phyloP scores from a whole-genome alignment of 2,329 filamentous ascomycete species.

The Cladosporium oxysporum region DNA sequence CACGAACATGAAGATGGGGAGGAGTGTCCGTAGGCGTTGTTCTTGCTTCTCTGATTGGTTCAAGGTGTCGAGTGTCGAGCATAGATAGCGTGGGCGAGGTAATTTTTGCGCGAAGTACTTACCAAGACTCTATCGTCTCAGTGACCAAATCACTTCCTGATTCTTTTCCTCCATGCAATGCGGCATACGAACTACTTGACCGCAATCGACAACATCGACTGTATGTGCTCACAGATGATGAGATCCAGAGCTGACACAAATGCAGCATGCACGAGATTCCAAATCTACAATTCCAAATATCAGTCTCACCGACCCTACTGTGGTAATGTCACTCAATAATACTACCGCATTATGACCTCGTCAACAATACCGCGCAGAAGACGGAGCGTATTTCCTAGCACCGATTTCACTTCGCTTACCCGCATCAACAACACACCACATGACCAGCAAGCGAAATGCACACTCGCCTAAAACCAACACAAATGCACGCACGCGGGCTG shows the following conservation, averaged over 20 bases:
- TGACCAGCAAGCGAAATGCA: constrained; percentile 13
- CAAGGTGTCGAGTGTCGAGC: neutral
- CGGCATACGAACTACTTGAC: neutral
- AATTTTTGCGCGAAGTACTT: neutral
- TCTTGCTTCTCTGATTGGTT: neutral
- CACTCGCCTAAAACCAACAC: constrained; percentile 9
- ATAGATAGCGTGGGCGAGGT: neutral
- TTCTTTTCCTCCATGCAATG: neutral
- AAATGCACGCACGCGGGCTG: neutral
- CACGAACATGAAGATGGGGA: constrained; percentile 40
- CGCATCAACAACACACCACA: constrained; percentile 4
- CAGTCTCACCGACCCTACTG: neutral
- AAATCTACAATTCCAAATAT: neutral
- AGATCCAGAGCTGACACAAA: neutral
- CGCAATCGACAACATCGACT: neutral
- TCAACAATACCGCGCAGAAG: neutral
- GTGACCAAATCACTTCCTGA: neutral
- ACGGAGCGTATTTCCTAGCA: neutral
- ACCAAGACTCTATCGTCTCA: neutral
- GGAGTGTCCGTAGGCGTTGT: constrained; percentile 11
- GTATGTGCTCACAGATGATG: neutral
- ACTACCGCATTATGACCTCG: neutral
- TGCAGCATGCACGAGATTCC: neutral
- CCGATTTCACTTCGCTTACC: neutral
- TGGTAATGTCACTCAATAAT: neutral